These are phyloP conservation scores for Monocercomonoides exilis DNA, from an alignment of 78 protist genomes.

Conservation along the genomic window DNA sequence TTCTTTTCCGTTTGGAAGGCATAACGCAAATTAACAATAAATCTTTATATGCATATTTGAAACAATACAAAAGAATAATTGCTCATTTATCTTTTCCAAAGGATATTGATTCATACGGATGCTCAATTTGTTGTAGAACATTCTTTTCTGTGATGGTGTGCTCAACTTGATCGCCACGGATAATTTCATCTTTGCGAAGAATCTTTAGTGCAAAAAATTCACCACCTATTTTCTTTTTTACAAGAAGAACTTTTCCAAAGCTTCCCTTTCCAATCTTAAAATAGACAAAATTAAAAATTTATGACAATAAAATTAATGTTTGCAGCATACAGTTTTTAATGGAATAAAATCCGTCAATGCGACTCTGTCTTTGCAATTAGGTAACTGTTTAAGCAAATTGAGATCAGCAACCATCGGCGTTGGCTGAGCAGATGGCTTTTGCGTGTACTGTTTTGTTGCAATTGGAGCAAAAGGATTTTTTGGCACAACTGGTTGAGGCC, in stretches of 20 bases:
- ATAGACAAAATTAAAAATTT: too few species aligned
- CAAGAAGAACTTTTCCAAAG: slow-evolving; percentile 16
- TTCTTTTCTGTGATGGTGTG: slow-evolving; percentile 71
- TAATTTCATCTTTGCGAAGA: slow-evolving; percentile 30
- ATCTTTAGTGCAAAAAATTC: slow-evolving; percentile 68
- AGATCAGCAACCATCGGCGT: too few species aligned
- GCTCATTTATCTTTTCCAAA: neutral
- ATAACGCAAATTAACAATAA: slow-evolving; percentile 70
- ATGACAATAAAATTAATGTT: too few species aligned
- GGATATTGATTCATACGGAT: neutral
- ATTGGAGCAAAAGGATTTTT: too few species aligned
- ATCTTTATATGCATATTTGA: slow-evolving; percentile 40
- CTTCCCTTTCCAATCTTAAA: slow-evolving; percentile 19
- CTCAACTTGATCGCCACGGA: slow-evolving; percentile 65
- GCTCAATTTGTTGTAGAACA: slow-evolving; percentile 31
- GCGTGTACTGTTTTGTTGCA: too few species aligned
- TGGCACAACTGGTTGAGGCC: too few species aligned
- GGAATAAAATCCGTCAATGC: too few species aligned
- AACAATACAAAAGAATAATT: neutral
- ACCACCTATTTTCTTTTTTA: neutral
- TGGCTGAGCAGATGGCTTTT: too few species aligned
- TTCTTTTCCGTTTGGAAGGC: slow-evolving; percentile 76
- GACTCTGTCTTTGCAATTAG: too few species aligned
- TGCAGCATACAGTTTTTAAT: too few species aligned
- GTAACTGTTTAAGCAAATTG: too few species aligned